Evolutionary conservation across 2,329 filamentous ascomycete species (phyloP).

Genomic region (Colletotrichum incanum): DNA sequence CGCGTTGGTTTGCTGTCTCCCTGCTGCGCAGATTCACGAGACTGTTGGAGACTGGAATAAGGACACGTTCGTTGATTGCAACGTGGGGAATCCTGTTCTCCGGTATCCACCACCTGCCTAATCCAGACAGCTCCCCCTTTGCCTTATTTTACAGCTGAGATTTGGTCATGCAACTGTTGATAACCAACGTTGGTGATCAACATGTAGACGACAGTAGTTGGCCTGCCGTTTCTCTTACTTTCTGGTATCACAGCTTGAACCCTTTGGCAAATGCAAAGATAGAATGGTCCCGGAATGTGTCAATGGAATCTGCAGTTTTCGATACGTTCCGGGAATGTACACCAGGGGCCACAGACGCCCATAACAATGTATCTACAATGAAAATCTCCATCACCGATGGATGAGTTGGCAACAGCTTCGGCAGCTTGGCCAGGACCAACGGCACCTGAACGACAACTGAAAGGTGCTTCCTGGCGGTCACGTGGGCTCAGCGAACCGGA

Average conservation of each 20-base stretch:
- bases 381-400: not conserved
- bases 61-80: conserved; percentile 40
- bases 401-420: too few species aligned
- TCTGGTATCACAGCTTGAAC: not conserved
- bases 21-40: not conserved
- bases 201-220: not conserved
- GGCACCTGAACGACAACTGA: not conserved
- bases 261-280: not conserved
- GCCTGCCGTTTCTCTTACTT: not conserved
- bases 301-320: not conserved
- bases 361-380: conserved; percentile 26
- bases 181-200: not conserved
- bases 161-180: conserved; percentile 25
- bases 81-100: conserved; percentile 28
- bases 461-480: not conserved
- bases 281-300: not conserved
- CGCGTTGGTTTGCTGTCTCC: not conserved
- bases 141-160: conserved; percentile 28
- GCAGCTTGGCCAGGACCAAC: too few species aligned
- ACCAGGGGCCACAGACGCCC: conserved; percentile 2
- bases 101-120: conserved; percentile 37
- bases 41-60: not conserved
- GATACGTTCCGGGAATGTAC: not conserved
- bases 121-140: conserved; percentile 31
- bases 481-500: too few species aligned